A percentile compares a stretch with the other conserved stretches of the same genome.
phyloP scores from a whole-genome alignment of 2,329 filamentous ascomycete genomes.

The Ophiocordyceps camponoti-saundersi region DNA sequence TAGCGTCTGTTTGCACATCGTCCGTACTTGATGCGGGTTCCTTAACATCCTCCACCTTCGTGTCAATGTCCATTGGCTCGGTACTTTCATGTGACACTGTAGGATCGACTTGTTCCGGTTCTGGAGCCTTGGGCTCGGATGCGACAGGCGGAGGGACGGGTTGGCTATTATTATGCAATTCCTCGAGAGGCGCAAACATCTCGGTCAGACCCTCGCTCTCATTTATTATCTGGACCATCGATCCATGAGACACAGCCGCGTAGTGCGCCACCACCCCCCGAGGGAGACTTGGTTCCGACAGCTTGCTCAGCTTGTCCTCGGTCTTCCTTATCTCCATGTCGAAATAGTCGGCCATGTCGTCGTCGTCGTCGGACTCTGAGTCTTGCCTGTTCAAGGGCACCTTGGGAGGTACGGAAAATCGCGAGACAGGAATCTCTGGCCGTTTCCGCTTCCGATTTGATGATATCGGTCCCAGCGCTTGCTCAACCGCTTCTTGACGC shows the following conservation, averaged over 20 bases:
- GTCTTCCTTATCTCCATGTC: slow-evolving; percentile 33
- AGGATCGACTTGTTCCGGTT: background rate
- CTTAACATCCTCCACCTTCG: slow-evolving; percentile 2
- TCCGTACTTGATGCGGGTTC: slow-evolving; percentile 19
- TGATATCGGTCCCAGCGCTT: background rate
- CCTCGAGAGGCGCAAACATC: slow-evolving; percentile 18
- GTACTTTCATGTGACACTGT: background rate
- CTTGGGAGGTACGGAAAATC: slow-evolving; percentile 23
- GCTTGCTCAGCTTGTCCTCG: slow-evolving; percentile 28
- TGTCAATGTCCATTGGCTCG: background rate
- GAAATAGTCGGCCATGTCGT: slow-evolving; percentile 41
- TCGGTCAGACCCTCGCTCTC: slow-evolving; percentile 25
- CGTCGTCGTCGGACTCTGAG: slow-evolving; percentile 37
- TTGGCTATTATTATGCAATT: slow-evolving; percentile 2
- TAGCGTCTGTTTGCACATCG: slow-evolving; percentile 22
- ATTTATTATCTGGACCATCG: slow-evolving; percentile 27
- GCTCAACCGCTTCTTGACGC: background rate
- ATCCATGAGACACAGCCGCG: slow-evolving; percentile 28
- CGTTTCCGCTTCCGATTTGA: slow-evolving; percentile 10
- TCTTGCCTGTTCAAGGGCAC: slow-evolving; percentile 13
- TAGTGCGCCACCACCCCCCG: slow-evolving; percentile 27
- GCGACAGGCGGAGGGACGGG: background rate
- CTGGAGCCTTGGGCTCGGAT: background rate
- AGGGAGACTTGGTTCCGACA: slow-evolving; percentile 22
- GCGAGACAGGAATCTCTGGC: slow-evolving; percentile 15